Evolutionary conservation across 2,329 filamentous ascomycete genomes (phyloP).

Genomic region (Sclerotinia spermophila): DNA sequence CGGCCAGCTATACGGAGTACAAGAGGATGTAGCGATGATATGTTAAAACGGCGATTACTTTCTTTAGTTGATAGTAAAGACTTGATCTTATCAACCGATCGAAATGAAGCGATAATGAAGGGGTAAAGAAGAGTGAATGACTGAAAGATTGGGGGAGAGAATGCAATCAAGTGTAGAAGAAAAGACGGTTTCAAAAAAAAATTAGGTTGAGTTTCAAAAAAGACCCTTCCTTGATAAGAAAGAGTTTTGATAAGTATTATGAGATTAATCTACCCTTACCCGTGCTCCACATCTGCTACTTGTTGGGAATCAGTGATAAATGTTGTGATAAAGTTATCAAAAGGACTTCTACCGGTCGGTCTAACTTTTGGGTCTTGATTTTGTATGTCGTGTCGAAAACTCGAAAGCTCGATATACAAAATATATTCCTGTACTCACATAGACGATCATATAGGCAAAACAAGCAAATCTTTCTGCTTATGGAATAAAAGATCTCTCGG

Average conservation of each 20-base stretch:
- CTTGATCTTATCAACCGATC: neutral
- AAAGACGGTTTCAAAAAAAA: neutral
- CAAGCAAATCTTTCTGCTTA: neutral
- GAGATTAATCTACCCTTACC: neutral
- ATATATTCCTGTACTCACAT: neutral
- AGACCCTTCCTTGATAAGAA: slow-evolving; percentile 5
- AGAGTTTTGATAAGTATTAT: slow-evolving; percentile 2
- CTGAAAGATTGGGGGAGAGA: neutral
- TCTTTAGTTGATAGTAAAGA: neutral
- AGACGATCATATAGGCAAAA: neutral
- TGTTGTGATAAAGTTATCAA: neutral
- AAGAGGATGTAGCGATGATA: neutral
- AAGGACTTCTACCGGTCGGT: neutral
- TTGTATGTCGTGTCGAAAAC: no score
- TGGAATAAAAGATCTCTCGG: no score
- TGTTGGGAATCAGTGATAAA: neutral
- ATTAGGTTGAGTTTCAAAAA: neutral
- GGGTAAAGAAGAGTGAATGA: neutral
- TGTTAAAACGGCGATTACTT: neutral
- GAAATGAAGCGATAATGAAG: neutral
- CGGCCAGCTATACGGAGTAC: neutral
- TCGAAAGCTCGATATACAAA: neutral
- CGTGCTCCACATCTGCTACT: neutral
- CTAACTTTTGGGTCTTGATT: neutral
- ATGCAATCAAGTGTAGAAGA: neutral